Conservation (phyloP, 768 basidiomycete genomes). For the Macrocybe gigantea region DNA sequence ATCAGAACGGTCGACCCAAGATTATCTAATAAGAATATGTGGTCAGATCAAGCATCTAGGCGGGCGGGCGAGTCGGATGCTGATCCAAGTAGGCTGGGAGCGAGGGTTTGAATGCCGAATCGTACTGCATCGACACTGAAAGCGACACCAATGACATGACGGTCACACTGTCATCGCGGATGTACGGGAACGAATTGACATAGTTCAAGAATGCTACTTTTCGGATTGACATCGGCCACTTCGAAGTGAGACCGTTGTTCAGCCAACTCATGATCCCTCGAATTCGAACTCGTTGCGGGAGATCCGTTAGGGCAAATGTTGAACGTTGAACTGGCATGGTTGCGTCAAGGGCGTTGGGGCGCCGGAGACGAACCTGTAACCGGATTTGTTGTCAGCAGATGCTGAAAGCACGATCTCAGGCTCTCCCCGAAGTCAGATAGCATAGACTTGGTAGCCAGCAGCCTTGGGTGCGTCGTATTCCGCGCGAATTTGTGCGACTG, state of each 20-base stretch:
- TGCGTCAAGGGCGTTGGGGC: constrained; percentile 20
- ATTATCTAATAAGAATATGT: constrained; percentile 19
- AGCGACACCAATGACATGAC: neutral
- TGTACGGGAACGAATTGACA: constrained; percentile 35
- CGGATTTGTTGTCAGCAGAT: constrained; percentile 33
- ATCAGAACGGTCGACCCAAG: constrained; percentile 23
- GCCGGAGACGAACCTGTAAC: constrained; percentile 32
- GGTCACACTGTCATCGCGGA: constrained; percentile 3
- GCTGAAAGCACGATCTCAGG: constrained; percentile 41
- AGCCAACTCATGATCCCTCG: constrained; percentile 24
- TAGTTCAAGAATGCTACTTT: constrained; percentile 31
- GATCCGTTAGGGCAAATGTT: constrained; percentile 34
- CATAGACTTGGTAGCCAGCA: constrained; percentile 27
- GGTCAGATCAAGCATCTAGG: neutral
- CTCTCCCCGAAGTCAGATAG: too few species aligned
- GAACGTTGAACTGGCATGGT: constrained; percentile 37
- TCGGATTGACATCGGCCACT: neutral
- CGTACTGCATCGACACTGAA: constrained; percentile 30
- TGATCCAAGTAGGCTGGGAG: constrained; percentile 25
- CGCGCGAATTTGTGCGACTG: constrained; percentile 35
- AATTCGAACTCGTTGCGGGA: constrained; percentile 33
- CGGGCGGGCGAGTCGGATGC: constrained; percentile 19
- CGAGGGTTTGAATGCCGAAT: constrained; percentile 29
- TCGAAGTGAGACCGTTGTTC: neutral
- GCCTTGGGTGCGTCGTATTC: constrained; percentile 26